phyloP scores from a whole-genome alignment of 2,329 filamentous ascomycete species.

The Dryadomyces quercivorus region DNA sequence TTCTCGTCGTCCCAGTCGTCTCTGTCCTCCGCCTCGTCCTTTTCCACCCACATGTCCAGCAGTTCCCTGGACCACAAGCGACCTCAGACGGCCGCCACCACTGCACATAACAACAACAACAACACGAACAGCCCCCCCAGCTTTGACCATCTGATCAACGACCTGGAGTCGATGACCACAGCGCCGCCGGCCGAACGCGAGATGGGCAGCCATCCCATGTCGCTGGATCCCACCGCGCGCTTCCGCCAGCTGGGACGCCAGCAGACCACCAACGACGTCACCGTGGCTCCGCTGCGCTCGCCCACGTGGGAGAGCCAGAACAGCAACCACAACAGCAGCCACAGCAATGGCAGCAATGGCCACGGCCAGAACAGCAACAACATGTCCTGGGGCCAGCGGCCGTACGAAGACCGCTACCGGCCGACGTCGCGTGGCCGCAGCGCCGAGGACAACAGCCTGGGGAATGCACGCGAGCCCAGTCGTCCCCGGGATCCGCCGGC shows the following conservation, averaged over 20 bases:
- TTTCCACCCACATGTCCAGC: background rate
- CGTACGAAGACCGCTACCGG: background rate
- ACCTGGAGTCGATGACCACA: background rate
- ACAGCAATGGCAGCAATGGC: background rate
- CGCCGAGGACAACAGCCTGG: background rate
- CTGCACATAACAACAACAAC: background rate
- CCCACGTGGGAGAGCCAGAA: background rate
- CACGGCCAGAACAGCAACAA: background rate
- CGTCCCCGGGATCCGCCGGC: background rate
- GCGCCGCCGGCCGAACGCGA: background rate
- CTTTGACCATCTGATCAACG: background rate
- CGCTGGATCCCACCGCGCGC: background rate
- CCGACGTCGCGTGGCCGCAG: background rate
- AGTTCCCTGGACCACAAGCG: background rate
- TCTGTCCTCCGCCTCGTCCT: background rate
- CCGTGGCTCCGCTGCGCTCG: background rate
- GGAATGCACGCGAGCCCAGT: background rate
- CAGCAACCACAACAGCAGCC: background rate
- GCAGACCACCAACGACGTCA: background rate
- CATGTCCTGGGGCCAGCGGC: background rate
- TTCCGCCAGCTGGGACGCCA: background rate
- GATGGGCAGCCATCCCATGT: background rate
- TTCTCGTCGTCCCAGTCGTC: background rate
- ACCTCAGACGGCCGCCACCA: conserved; percentile 8
- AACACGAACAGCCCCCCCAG: background rate